phyloP scores from a whole-genome alignment of 78 protist species.

The Abeoforma whisleri region DNA sequence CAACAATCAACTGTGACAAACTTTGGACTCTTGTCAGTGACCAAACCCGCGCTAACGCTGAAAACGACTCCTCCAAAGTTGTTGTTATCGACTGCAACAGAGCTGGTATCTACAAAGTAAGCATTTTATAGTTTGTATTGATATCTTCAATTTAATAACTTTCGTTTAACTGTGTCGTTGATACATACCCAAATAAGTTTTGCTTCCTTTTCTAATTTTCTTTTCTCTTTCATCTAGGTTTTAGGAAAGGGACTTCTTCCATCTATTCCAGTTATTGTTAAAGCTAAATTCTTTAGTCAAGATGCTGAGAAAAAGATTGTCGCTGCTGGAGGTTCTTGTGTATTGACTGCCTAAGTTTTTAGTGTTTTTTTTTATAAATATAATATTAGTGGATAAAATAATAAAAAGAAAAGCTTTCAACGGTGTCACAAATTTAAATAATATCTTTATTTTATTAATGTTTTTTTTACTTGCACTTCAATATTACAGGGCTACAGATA shows the following conservation, averaged over 20 bases:
- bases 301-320: conserved; percentile 93
- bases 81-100: conserved; percentile 90
- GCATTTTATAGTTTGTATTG: neutral
- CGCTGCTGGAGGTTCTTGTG: conserved; percentile 92
- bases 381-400: neutral
- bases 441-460: too few species aligned
- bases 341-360: conserved; percentile 73
- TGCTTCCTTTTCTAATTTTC: neutral
- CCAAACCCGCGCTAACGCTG: conserved; percentile 41
- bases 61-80: conserved; percentile 47
- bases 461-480: too few species aligned
- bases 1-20: conserved; percentile 87
- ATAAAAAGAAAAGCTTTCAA: neutral
- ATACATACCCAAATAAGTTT: neutral
- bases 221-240: conserved; percentile 85
- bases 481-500: too few species aligned
- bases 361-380: conserved; percentile 2
- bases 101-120: conserved; percentile 53
- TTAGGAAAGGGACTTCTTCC: conserved; percentile 95
- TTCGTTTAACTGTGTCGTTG: neutral
- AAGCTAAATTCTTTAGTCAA: conserved; percentile 87
- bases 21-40: conserved; percentile 83
- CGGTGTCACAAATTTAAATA: too few species aligned
- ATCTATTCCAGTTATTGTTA: conserved; percentile 84
- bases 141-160: neutral